Evolutionary conservation across 805 yeast genomes (phyloP).

Genomic region (Monosporozyma yasuniensis): DNA sequence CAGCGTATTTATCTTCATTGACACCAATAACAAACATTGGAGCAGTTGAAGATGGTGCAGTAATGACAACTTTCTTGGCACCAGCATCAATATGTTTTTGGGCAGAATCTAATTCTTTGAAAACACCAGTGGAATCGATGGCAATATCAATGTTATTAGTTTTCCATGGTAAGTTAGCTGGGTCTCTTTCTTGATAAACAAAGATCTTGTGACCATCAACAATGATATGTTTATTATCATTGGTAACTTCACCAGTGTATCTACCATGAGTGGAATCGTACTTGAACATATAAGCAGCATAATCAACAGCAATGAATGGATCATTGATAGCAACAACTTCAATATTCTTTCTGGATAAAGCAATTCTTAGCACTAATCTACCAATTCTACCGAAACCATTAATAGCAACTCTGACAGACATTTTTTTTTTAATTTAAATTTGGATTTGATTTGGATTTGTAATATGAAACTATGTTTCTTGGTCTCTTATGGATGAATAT

Average conservation of each 20-base stretch:
- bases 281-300: slow-evolving; percentile 67
- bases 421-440: slow-evolving; percentile 12
- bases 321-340: slow-evolving; percentile 59
- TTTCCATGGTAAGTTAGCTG: slow-evolving; percentile 57
- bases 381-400: slow-evolving; percentile 70
- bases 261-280: slow-evolving; percentile 64
- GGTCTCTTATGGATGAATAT: too few species aligned
- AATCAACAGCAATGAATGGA: slow-evolving; percentile 58
- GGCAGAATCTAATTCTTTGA: slow-evolving; percentile 55
- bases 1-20: slow-evolving; percentile 50
- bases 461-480: too few species aligned
- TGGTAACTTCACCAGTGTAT: slow-evolving; percentile 47
- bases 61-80: slow-evolving; percentile 64
- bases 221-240: slow-evolving; percentile 42
- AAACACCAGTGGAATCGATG: slow-evolving; percentile 64
- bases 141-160: slow-evolving; percentile 51
- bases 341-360: slow-evolving; percentile 41
- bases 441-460: too few species aligned
- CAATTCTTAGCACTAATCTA: slow-evolving; percentile 56
- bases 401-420: slow-evolving; percentile 42
- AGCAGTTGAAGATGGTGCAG: slow-evolving; percentile 64
- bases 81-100: slow-evolving; percentile 64
- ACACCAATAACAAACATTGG: slow-evolving; percentile 71
- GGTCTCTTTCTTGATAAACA: slow-evolving; percentile 27
- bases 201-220: slow-evolving; percentile 43